Base-by-base conservation (phyloP, 2,329 filamentous ascomycete genomes). In the Pseudogymnoascus verrucosus region DNA sequence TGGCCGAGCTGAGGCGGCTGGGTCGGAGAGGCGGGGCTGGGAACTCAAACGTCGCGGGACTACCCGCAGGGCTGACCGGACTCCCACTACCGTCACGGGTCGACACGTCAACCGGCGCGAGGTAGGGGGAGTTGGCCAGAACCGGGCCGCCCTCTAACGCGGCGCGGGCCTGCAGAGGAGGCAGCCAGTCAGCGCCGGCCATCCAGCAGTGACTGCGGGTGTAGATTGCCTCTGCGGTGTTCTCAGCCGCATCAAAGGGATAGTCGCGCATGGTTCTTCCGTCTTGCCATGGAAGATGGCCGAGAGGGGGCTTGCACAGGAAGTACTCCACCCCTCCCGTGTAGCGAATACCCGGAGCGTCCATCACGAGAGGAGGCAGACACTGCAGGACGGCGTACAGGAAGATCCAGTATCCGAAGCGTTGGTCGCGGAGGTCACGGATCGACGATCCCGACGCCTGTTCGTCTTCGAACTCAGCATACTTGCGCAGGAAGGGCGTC, bases 281-380 rank as follows among this genome's bases (percentile, higher is more conserved):
- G 63, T 85, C 83, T 54, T 87, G 79, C 90, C 90, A 95, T 0
- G 90, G 90, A 0, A 85, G 80, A 63, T 87, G 86, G 16, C 87
- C 88, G 70, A 89, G 84, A 0, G 89, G 87, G 3, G 89, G 85
- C 71, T 91, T 82, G 74, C 90, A 93, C 28, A 93, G 79, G 77
- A 93, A 95, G 76, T 93, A 91, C 73, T 93, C 90, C 2, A 91
- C 88, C 1, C 84, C 87, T 61, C 91, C 84, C 0, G 85, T 88
- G 72, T 82, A 87, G 62, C 82, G 82, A 51, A 93, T 77, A 8
- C 83, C 86, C 0, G 89, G 88, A 0, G 88, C 89, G 73, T 95
- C 90, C 36, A 91, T 81, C 1, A 90, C 88, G 10, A 93, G 79
- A 80, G 91, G 87, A 4, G 90, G 90, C 23, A 93, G 79, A 1